phyloP scores from a whole-genome alignment of 495 filamentous ascomycete genomes.

The Lasiosphaeria ovina region DNA sequence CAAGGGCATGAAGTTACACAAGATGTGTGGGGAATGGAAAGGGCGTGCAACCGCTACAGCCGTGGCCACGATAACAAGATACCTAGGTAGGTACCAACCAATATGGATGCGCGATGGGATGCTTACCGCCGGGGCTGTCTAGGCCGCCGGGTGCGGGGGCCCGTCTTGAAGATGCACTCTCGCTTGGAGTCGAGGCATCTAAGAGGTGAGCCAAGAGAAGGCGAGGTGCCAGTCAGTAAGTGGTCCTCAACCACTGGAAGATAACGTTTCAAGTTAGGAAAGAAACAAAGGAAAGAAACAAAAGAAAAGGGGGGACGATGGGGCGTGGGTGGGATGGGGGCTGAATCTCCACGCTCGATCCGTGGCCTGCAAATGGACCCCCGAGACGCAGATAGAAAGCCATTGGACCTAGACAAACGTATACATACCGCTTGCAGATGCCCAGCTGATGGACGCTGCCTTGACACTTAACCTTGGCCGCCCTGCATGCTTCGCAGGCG shows the following conservation, averaged over 20 bases:
- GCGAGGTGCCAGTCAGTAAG: neutral
- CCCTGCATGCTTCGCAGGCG: slow-evolving; percentile 48
- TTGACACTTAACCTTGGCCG: slow-evolving; percentile 47
- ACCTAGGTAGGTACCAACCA: too few relatives aligned
- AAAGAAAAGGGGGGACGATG: slow-evolving; percentile 1
- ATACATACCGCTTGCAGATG: slow-evolving; percentile 45
- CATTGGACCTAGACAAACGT: neutral
- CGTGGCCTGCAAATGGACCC: too few relatives aligned
- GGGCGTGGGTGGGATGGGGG: neutral
- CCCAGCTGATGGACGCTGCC: slow-evolving; percentile 35
- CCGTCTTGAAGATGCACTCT: slow-evolving; percentile 49
- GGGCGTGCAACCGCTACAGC: too few relatives aligned
- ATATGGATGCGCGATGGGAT: too few relatives aligned
- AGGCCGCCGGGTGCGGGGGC: slow-evolving; percentile 42
- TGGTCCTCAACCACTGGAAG: neutral
- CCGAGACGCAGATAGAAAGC: too few relatives aligned
- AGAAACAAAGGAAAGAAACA: neutral
- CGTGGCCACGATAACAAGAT: too few relatives aligned
- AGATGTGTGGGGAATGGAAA: neutral
- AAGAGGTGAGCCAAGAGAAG: neutral
- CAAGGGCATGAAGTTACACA: neutral
- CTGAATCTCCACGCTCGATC: too few relatives aligned
- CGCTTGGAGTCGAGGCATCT: slow-evolving; percentile 49
- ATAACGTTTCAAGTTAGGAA: neutral
- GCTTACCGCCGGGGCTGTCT: slow-evolving; percentile 37